Evolutionary conservation across 768 basidiomycete genomes (phyloP).

Genomic region (Trametes elegans): DNA sequence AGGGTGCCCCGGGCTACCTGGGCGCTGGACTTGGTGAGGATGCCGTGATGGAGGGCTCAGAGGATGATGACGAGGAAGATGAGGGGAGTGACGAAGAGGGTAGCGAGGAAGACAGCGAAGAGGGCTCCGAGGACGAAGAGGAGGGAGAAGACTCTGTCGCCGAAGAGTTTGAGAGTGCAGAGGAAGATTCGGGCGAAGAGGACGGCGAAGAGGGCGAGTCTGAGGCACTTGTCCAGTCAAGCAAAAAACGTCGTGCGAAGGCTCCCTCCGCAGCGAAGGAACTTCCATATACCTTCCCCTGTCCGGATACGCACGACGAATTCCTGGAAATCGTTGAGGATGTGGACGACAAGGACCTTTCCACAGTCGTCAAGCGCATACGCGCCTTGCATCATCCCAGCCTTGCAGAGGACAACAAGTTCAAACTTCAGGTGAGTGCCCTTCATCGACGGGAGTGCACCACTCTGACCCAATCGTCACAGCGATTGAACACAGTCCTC

Average conservation of each 20-base stretch:
- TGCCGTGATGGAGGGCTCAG: conserved; percentile 39
- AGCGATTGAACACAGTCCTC: conserved; percentile 76
- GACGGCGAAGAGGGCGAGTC: conserved; percentile 43
- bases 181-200: conserved; percentile 39
- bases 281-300: conserved; percentile 90
- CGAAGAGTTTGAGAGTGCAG: conserved; percentile 35
- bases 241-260: conserved; percentile 34
- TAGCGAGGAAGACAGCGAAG: conserved; percentile 31
- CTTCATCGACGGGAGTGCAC: too few species aligned
- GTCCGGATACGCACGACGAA: conserved; percentile 78
- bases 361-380: conserved; percentile 85
- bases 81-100: conserved; percentile 34
- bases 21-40: conserved; percentile 36
- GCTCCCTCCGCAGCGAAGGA: conserved; percentile 41
- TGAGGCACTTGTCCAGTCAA: conserved; percentile 36
- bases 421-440: conserved; percentile 79
- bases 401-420: conserved; percentile 87
- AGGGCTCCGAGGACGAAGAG: conserved; percentile 31
- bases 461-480: not conserved
- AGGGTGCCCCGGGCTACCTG: conserved; percentile 25
- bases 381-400: conserved; percentile 90
- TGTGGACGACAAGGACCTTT: conserved; percentile 69
- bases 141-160: conserved; percentile 38
- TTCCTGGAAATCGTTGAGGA: conserved; percentile 80
- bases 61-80: conserved; percentile 43